These are phyloP conservation scores for Grigorovia transvaalensis DNA, from an alignment of 805 yeast genomes.

Conservation along the genomic window DNA sequence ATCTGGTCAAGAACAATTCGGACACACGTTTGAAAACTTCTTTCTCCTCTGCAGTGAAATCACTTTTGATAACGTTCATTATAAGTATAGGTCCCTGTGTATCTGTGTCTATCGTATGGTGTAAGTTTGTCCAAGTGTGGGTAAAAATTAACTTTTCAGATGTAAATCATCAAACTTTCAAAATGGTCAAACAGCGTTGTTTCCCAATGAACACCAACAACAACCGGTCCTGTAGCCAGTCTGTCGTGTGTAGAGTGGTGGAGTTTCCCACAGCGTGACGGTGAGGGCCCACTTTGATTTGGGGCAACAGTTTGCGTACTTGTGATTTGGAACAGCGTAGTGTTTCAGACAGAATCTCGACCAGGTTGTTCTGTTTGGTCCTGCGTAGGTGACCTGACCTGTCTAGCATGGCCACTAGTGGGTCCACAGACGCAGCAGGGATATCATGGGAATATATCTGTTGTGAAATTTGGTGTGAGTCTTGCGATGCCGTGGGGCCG, in stretches of 20 bases:
- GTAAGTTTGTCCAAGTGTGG: too few species aligned
- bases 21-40: slow-evolving; percentile 8
- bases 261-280: not conserved
- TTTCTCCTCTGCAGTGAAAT: not conserved
- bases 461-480: slow-evolving; percentile 53
- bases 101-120: too few species aligned
- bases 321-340: slow-evolving; percentile 40
- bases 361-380: slow-evolving; percentile 13
- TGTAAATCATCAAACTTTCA: not conserved
- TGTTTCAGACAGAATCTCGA: slow-evolving; percentile 38
- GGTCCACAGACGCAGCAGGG: not conserved
- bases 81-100: too few species aligned
- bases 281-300: not conserved
- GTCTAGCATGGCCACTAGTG: slow-evolving; percentile 10
- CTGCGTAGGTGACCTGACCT: slow-evolving; percentile 14
- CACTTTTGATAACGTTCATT: not conserved
- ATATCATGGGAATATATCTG: slow-evolving; percentile 42
- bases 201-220: not conserved
- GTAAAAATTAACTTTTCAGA: not conserved
- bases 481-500: slow-evolving; percentile 65
- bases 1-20: slow-evolving; percentile 14
- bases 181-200: not conserved
- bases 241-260: not conserved
- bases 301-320: slow-evolving; percentile 46
- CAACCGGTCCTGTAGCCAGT: not conserved